These are phyloP conservation scores for Deakozyma indianensis DNA, from an alignment of 805 yeast genomes.

Conservation along the genomic window DNA sequence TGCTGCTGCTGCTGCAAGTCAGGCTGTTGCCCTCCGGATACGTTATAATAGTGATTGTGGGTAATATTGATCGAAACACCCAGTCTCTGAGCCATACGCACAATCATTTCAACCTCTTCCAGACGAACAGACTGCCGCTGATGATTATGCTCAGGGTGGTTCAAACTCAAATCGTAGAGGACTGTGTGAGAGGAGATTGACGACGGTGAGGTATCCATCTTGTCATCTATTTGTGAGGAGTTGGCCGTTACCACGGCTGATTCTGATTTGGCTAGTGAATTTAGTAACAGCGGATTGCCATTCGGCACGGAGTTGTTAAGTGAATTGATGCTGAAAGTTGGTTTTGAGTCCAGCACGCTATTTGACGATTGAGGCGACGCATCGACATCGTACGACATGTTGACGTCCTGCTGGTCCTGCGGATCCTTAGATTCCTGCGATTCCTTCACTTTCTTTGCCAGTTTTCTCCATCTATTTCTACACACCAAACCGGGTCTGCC, in stretches of 20 bases:
- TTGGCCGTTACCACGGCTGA: no score
- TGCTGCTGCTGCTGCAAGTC: not conserved
- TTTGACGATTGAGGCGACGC: not conserved
- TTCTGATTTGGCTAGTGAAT: no score
- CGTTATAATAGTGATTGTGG: not conserved
- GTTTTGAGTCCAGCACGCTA: not conserved
- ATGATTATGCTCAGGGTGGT: not conserved
- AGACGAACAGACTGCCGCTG: not conserved
- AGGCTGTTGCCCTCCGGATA: not conserved
- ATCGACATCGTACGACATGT: not conserved
- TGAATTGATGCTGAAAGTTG: not conserved
- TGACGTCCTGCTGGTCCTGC: not conserved
- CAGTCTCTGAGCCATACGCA: not conserved
- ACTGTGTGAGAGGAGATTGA: not conserved
- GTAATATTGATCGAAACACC: not conserved
- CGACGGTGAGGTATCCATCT: not conserved
- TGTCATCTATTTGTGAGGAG: no score
- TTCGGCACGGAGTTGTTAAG: not conserved
- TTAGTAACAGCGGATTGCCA: not conserved
- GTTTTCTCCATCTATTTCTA: constrained; percentile 83
- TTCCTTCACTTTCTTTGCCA: constrained; percentile 34
- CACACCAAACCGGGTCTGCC: constrained; percentile 83
- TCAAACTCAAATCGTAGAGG: not conserved
- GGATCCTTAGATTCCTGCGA: not conserved
- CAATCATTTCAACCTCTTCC: not conserved